Conservation (phyloP, 805 yeast species). For the Kodamaea hsintzibuensis region DNA sequence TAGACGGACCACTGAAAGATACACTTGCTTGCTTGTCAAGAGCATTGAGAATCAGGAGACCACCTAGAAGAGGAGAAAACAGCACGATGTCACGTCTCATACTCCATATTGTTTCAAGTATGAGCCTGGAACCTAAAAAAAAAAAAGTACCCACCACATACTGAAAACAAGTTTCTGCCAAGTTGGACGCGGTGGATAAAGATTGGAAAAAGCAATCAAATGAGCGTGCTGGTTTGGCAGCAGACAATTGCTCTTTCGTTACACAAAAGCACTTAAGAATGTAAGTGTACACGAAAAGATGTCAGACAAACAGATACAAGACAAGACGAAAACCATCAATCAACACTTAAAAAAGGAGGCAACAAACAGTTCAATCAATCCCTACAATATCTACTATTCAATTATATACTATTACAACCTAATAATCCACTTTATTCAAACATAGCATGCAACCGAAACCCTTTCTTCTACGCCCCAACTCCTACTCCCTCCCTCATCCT, state of each 20-base stretch:
- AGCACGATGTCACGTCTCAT: background rate
- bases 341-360: too few relatives aligned
- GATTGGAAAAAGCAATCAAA: background rate
- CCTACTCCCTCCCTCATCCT: background rate
- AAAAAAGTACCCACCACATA: too few relatives aligned
- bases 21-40: too few relatives aligned
- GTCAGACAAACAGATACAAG: background rate
- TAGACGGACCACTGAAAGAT: background rate
- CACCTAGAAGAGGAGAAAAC: background rate
- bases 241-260: background rate
- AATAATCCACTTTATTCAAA: too few relatives aligned
- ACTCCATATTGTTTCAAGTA: background rate
- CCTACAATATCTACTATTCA: too few relatives aligned
- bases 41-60: too few relatives aligned
- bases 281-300: background rate
- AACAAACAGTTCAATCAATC: too few relatives aligned
- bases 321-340: too few relatives aligned
- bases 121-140: background rate
- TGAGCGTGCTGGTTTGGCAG: background rate
- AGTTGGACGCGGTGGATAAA: background rate
- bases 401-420: too few relatives aligned
- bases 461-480: background rate
- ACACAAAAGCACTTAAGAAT: background rate
- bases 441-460: too few relatives aligned
- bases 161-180: background rate